Base-by-base conservation (phyloP, 2,329 filamentous ascomycete genomes). In the Cladosporium sphaerospermum region DNA sequence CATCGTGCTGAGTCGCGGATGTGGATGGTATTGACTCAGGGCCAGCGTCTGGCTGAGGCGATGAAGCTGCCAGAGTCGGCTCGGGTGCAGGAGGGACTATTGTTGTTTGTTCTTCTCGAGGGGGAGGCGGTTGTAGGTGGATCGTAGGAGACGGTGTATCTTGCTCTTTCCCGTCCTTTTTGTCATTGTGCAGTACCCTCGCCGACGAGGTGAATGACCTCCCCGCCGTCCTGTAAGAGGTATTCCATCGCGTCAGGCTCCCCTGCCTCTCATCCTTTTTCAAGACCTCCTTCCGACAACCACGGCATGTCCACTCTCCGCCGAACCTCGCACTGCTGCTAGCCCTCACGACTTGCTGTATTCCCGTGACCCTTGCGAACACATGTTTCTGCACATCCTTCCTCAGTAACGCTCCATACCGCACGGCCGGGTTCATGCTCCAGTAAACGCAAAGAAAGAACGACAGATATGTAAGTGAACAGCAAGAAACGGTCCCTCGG, bases 91-190 rank as follows among this genome's bases (percentile, higher is more conserved):
- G 36, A 14, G 36, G 36, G 7, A 28, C 36, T 39, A 13, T 9
- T 6, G n/a, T 9, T 6, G n/a, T 18, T 39, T 3, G 4, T 39
- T 11, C 42, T 43, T 56, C 49, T 14, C 41, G 18, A 40, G 34
- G 41, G 43, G 52, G 53, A 18, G 32, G 46, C 40, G 42, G 33
- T 42, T 41, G 52, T 11, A 41, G 50, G 13, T 56, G 45, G 33
- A 57, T 56, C 40, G 34, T 52, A 37, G 23, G 40, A 14, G 53
- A 49, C 28, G 48, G 11, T 13, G n/a, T 14, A 8, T 40, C 16
- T 19, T 37, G 40, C 32, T 51, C 48, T 44, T 51, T 51, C 39
- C n/a, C 40, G n/a, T 51, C 48, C 41, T 51, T 51, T 32, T 51
- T 44, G 11, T 14, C 32, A 31, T 6, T 28, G 9, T 51, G 40